Conservation (phyloP, 129 eudicot genomes). For the Kitagawia praeruptora region DNA sequence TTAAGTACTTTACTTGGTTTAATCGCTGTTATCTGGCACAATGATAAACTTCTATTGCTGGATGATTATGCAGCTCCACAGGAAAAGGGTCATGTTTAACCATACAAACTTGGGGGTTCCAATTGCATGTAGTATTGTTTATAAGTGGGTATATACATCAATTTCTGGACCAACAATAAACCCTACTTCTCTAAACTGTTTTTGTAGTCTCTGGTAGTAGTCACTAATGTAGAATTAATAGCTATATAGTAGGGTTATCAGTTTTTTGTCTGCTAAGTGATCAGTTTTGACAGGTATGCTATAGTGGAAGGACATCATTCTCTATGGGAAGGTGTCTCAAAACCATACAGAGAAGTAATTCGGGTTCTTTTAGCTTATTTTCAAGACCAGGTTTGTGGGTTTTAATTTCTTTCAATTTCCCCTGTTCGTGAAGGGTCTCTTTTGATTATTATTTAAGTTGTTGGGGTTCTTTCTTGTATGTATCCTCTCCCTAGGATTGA, state of each 20-base stretch:
- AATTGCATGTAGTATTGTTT: background rate
- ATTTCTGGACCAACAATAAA: background rate
- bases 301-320: constrained; percentile 93
- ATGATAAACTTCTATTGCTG: background rate
- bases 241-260: background rate
- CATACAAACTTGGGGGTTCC: background rate
- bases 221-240: background rate
- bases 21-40: background rate
- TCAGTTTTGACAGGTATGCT: constrained; percentile 53
- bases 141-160: background rate
- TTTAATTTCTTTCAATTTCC: background rate
- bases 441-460: background rate
- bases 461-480: background rate
- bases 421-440: background rate
- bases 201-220: background rate
- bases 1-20: constrained; percentile 1
- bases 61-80: background rate
- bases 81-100: background rate
- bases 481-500: background rate
- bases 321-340: constrained; percentile 87
- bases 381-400: constrained; percentile 66
- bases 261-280: constrained; percentile 26
- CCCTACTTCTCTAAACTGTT: background rate
- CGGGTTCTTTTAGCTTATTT: constrained; percentile 79
- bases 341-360: constrained; percentile 90